These are phyloP conservation scores for Pichia nakasei DNA, from an alignment of 805 yeast species.

Conservation along the genomic window DNA sequence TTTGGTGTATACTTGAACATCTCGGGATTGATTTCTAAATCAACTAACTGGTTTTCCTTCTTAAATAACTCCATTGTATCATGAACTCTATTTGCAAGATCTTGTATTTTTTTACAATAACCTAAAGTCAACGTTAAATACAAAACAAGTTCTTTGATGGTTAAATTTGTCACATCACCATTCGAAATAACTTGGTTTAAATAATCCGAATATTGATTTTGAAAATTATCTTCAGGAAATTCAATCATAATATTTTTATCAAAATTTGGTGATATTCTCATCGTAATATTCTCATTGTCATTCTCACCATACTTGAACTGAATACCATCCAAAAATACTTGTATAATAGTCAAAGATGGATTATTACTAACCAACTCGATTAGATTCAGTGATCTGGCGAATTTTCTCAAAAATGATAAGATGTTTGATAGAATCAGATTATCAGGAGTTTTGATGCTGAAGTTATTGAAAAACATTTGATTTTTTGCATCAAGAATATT, in stretches of 20 bases:
- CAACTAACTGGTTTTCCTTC: constrained; percentile 12
- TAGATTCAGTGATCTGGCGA: constrained; percentile 23
- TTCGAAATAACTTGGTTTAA: constrained; percentile 17
- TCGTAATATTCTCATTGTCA: constrained; percentile 19
- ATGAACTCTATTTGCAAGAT: constrained; percentile 10
- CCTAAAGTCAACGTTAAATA: constrained; percentile 25
- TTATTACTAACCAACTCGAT: constrained; percentile 24
- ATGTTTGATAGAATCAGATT: constrained; percentile 16
- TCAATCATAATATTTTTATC: constrained; percentile 19
- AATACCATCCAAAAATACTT: constrained; percentile 22
- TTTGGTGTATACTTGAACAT: constrained; percentile 1
- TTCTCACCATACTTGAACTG: constrained; percentile 26
- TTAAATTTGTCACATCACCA: constrained; percentile 6
- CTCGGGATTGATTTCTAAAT: constrained; percentile 2
- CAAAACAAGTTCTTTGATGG: constrained; percentile 20
- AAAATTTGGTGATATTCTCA: constrained; percentile 16
- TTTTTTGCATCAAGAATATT: neutral
- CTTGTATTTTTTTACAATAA: constrained; percentile 17
- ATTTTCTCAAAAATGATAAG: constrained; percentile 20
- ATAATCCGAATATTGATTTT: constrained; percentile 18
- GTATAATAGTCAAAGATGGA: constrained; percentile 18
- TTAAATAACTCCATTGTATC: constrained; percentile 9
- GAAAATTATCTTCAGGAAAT: constrained; percentile 25
- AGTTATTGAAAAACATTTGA: neutral
- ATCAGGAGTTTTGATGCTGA: neutral